These are phyloP conservation scores for Aspergillus phoenicis DNA, from an alignment of 2,329 filamentous ascomycete species.

Conservation along the genomic window DNA sequence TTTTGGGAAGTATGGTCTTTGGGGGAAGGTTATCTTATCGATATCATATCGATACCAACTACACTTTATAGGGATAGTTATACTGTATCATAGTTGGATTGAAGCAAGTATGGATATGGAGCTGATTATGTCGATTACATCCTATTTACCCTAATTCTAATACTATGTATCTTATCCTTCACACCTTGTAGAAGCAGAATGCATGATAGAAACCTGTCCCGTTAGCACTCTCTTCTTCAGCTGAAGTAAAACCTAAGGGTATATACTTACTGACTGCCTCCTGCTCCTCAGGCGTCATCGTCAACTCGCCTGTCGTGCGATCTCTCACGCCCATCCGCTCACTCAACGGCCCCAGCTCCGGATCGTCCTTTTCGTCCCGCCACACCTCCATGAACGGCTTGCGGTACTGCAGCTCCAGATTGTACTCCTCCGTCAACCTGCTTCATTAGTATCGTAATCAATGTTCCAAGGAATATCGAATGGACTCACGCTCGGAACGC, in stretches of 20 bases:
- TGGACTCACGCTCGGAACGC: slow-evolving; percentile 74
- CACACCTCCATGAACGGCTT: slow-evolving; percentile 90
- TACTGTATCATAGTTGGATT: not conserved
- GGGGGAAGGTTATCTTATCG: not conserved
- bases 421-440: slow-evolving; percentile 87
- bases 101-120: not conserved
- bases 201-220: slow-evolving; percentile 74
- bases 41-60: not conserved
- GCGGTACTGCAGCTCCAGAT: slow-evolving; percentile 91
- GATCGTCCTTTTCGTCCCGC: slow-evolving; percentile 86
- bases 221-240: slow-evolving; percentile 19
- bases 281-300: slow-evolving; percentile 83
- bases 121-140: no score
- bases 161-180: slow-evolving; percentile 1
- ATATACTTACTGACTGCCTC: slow-evolving; percentile 70
- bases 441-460: not conserved
- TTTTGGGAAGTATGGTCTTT: slow-evolving; percentile 19
- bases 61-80: not conserved
- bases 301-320: slow-evolving; percentile 64
- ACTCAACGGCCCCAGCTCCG: slow-evolving; percentile 76
- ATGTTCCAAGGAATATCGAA: slow-evolving; percentile 11
- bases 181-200: slow-evolving; percentile 97
- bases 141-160: no score
- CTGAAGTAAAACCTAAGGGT: no score
- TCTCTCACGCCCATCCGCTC: slow-evolving; percentile 94